Conservation (phyloP, 768 basidiomycete species). For the Xerocomellus amylosporus region DNA sequence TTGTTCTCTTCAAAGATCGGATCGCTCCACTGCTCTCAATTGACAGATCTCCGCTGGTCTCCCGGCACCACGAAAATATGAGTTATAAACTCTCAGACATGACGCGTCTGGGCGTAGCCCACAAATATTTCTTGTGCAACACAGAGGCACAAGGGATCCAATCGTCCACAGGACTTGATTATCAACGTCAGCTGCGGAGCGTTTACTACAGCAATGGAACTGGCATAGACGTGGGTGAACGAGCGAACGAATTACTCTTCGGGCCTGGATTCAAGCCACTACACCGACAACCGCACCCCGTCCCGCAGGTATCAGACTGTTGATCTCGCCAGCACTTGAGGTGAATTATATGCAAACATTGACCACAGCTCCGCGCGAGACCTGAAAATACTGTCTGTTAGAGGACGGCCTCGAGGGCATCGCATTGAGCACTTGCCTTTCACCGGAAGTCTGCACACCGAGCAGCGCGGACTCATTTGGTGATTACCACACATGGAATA, state of each 20-base stretch:
- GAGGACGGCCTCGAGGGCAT: neutral
- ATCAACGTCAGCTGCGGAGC: neutral
- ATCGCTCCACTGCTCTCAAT: too few species aligned
- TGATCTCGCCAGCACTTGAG: constrained; percentile 55
- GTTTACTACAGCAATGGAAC: neutral
- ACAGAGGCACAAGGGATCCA: neutral
- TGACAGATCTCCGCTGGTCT: too few species aligned
- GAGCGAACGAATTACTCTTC: constrained; percentile 5
- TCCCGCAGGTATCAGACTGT: constrained; percentile 52
- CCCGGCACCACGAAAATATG: too few species aligned
- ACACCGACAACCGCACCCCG: constrained; percentile 70
- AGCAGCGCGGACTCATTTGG: constrained; percentile 53
- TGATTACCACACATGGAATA: constrained; percentile 46
- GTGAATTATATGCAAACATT: constrained; percentile 64
- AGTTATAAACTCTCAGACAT: too few species aligned
- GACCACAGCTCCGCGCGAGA: constrained; percentile 57
- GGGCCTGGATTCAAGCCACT: constrained; percentile 17
- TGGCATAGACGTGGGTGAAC: constrained; percentile 10
- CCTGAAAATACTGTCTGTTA: constrained; percentile 36
- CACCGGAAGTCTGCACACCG: constrained; percentile 73
- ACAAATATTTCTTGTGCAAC: too few species aligned
- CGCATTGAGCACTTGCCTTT: constrained; percentile 47
- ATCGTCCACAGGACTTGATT: neutral
- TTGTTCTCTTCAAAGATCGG: too few species aligned
- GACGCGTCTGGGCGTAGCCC: too few species aligned